Percentiles rank a stretch among this genome's conserved stretches.
Conservation (phyloP, 2,329 filamentous ascomycete genomes). For the Fonsecaea monophora region DNA sequence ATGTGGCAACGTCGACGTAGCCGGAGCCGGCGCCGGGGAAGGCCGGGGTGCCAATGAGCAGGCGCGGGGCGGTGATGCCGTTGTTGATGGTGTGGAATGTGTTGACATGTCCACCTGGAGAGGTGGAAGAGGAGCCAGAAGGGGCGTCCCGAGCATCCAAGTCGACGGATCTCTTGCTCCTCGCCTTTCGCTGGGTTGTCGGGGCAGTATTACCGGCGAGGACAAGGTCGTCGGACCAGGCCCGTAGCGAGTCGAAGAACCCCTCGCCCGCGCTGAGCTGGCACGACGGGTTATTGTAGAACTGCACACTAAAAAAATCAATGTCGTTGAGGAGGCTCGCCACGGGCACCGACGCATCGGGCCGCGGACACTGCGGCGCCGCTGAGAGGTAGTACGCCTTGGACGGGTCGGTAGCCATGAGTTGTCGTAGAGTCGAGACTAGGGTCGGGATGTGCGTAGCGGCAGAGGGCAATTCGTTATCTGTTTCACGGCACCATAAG, state of each 20-base stretch:
- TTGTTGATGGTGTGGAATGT: constrained; percentile 29
- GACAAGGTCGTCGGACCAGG: constrained; percentile 30
- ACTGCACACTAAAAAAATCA: constrained; percentile 39
- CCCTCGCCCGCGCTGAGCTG: constrained; percentile 25
- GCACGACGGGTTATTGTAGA: constrained; percentile 40
- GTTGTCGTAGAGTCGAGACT: constrained; percentile 27
- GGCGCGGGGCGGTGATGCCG: constrained; percentile 29
- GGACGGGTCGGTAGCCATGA: constrained; percentile 24
- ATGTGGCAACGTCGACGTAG: constrained; percentile 23
- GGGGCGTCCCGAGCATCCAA: too few species aligned
- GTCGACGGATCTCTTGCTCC: background rate
- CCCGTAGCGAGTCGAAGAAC: constrained; percentile 30
- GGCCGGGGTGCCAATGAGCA: constrained; percentile 37
- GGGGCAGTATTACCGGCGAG: too few species aligned
- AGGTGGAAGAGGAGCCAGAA: too few species aligned
- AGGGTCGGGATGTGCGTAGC: constrained; percentile 21
- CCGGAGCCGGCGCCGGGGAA: constrained; percentile 27
- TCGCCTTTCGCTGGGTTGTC: background rate
- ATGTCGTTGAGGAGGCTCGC: constrained; percentile 23
- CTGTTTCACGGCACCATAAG: constrained; percentile 26
- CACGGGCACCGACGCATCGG: constrained; percentile 47
- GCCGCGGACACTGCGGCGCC: constrained; percentile 60
- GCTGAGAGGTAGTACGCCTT: constrained; percentile 59
- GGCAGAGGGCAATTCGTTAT: constrained; percentile 34
- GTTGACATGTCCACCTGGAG: background rate